Percentiles rank a stretch among this genome's conserved stretches.
Conservation (phyloP, 2,329 filamentous ascomycete species). For the Chrysoporthe austroafricana region DNA sequence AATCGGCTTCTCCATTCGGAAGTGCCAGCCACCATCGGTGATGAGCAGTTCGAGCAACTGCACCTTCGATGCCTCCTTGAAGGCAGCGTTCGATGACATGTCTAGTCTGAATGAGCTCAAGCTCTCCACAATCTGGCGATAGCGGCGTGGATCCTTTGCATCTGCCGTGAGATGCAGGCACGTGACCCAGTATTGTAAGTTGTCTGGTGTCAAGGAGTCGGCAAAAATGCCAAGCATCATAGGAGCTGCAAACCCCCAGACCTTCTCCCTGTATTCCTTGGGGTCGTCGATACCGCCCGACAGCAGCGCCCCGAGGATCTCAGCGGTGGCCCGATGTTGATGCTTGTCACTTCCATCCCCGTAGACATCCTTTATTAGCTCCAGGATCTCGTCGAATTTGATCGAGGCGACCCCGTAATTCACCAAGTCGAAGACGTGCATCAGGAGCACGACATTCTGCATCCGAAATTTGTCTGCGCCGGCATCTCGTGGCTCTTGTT, state of each 20-base stretch:
- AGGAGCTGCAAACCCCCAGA: constrained; percentile 91
- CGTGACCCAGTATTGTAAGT: constrained; percentile 91
- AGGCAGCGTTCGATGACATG: constrained; percentile 93
- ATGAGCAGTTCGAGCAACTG: constrained; percentile 87
- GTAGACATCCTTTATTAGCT: constrained; percentile 76
- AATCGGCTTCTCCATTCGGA: constrained; percentile 86
- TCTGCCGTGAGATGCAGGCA: constrained; percentile 90
- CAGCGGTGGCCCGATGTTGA: constrained; percentile 92
- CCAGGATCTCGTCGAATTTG: constrained; percentile 86
- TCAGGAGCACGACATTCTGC: constrained; percentile 82
- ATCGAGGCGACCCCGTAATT: constrained; percentile 76
- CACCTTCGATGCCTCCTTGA: constrained; percentile 98
- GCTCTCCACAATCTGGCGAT: constrained; percentile 82
- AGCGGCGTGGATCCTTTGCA: constrained; percentile 84
- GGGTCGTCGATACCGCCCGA: constrained; percentile 80
- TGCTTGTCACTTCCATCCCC: constrained; percentile 96
- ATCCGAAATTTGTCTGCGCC: constrained; percentile 86
- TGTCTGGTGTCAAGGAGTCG: constrained; percentile 94
- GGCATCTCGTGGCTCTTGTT: constrained; percentile 89
- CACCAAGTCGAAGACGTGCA: constrained; percentile 89
- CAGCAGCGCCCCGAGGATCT: constrained; percentile 87
- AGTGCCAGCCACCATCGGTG: constrained; percentile 92
- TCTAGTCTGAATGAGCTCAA: constrained; percentile 86
- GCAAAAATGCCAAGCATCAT: constrained; percentile 83
- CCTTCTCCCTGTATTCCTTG: constrained; percentile 70